Base-by-base conservation (phyloP, 192 early-diverging fungal species). In the Radiomyces spectabilis region DNA sequence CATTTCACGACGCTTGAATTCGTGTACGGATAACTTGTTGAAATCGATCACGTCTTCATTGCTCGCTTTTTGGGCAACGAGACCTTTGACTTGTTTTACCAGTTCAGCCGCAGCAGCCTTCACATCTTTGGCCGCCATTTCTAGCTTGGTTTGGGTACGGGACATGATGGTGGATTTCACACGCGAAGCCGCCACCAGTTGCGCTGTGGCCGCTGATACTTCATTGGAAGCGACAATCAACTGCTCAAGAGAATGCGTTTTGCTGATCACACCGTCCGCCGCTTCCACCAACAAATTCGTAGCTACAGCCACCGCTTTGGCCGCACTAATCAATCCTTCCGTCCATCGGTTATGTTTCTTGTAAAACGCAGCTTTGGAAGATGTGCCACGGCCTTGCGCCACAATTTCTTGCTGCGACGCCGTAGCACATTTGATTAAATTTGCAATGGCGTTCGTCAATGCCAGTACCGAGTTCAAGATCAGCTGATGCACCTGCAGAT, bases 311-410 rank as follows among this genome's bases (percentile, higher is more conserved):
- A 98, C 92, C 0, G 93, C 80, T 66, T 95, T 91, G 16, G 95
- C 95, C 0, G 95, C 95, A 7, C 89, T 91, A 53, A 98, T 94
- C 16, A 98, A 79, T 19, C 95, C 95, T 65, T 98, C 95, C 5
- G 94, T 98, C 95, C 95, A 98, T 53, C 93, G 88, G 79, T 98
- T 95, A 77, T 98, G 91, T 78, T 98, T 98, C 72, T 97, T 97
- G 81, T 98, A 98, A 67, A 97, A 97, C 0, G 88, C 91, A 0
- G 83, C 82, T 47, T 80, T 85, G 9, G 88, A 80, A 41, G 80
- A 82, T 0, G 79, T 65, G 2, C 91, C 92, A 38, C 87, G 78
- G 19, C 92, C 92, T 65, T 97, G 89, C 0, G 88, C 82, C 4
- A 95, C 95, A 80, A 95, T 93, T 73, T 98, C 95, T 68, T 94